A percentile compares a stretch with the other conserved stretches of the same genome.
Evolutionary conservation across 345 rosid species (phyloP).

Genomic region (Sisymbrium altissimum): DNA sequence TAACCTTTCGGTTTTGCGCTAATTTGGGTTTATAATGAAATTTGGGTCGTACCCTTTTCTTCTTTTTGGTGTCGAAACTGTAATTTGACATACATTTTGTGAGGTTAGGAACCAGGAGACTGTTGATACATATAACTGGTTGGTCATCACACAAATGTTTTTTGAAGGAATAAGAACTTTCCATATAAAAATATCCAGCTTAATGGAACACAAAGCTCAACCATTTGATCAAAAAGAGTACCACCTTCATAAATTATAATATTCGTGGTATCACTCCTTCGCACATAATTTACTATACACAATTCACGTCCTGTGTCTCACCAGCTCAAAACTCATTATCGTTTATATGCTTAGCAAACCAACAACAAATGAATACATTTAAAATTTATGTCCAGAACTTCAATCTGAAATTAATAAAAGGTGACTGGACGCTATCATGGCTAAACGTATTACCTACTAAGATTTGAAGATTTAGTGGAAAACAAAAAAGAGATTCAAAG

Average conservation of each 20-base stretch:
- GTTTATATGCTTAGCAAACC: not conserved
- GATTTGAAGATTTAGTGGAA: constrained; percentile 11
- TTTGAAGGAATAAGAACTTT: too few relatives aligned
- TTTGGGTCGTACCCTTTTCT: not conserved
- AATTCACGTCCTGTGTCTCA: not conserved
- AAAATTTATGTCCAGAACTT: constrained; percentile 12
- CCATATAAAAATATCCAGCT: not conserved
- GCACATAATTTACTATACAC: not conserved
- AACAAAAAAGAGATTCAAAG: constrained; percentile 17
- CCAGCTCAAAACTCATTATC: not conserved
- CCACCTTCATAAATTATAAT: not conserved
- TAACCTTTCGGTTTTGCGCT: not conserved
- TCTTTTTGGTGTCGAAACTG: not conserved
- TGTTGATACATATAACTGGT: too few relatives aligned
- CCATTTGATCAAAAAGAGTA: not conserved
- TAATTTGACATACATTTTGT: too few relatives aligned
- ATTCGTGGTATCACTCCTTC: not conserved
- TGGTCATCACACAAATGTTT: not conserved
- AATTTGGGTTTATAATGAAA: not conserved
- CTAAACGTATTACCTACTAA: not conserved
- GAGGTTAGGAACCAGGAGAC: not conserved
- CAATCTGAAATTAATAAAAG: not conserved
- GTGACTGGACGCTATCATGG: constrained; percentile 10
- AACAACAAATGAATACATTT: constrained; percentile 13
- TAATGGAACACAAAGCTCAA: not conserved